Evolutionary conservation across 805 yeast genomes (phyloP).

Genomic region (Hanseniaspora vineae): DNA sequence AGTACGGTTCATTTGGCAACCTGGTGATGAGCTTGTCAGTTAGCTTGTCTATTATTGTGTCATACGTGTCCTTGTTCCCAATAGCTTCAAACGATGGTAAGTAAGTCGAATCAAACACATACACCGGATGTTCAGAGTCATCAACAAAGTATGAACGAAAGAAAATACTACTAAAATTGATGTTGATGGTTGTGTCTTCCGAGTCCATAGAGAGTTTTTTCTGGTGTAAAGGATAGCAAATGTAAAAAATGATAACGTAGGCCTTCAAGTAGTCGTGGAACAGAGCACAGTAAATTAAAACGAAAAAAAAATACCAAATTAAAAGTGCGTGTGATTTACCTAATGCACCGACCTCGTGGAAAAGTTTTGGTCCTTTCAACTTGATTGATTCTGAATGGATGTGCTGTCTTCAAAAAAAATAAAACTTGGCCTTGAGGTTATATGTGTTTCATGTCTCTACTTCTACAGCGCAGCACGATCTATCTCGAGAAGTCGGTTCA

Average conservation of each 20-base stretch:
- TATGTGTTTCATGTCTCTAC: too few species aligned
- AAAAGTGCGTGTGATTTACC: not conserved
- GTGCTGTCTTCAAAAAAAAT: not conserved
- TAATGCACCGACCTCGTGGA: too few species aligned
- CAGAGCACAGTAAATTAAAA: not conserved
- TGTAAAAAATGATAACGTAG: not conserved
- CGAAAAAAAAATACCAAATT: not conserved
- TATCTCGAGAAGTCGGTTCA: not conserved
- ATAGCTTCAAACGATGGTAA: constrained; percentile 47
- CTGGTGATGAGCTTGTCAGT: constrained; percentile 41
- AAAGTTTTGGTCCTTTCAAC: not conserved
- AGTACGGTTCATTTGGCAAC: constrained; percentile 53
- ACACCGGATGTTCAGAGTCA: constrained; percentile 61
- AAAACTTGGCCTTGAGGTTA: too few species aligned
- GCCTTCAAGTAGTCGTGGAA: not conserved
- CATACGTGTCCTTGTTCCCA: constrained; percentile 25
- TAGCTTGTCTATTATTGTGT: constrained; percentile 33
- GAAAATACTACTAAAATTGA: constrained; percentile 32
- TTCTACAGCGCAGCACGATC: not conserved
- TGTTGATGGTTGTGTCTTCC: constrained; percentile 13
- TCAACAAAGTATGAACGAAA: constrained; percentile 51
- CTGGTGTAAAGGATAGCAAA: not conserved
- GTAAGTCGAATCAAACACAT: constrained; percentile 71
- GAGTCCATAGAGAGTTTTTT: too few species aligned
- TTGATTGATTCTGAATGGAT: not conserved